Base-by-base conservation (phyloP, 345 rosid species). In the Kandelia obovata region DNA sequence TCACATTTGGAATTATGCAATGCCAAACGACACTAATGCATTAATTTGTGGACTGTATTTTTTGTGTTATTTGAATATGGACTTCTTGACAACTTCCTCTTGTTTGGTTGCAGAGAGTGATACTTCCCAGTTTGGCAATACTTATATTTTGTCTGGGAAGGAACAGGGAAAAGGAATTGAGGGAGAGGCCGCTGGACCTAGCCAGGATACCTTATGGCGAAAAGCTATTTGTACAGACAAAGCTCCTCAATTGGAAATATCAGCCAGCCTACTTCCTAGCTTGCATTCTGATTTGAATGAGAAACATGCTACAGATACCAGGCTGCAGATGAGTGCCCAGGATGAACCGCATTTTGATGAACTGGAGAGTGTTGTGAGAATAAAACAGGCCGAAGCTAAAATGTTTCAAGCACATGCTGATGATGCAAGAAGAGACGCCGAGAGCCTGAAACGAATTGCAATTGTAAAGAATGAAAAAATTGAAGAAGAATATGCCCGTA, bases 371-470 rank as follows among this genome's bases (percentile, higher is more conserved):
- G 86, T 94, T 15, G 83, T 89, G 69, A 86, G 86, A 77, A 87
- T 94, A 75, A 94, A 89, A 78, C 87, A 79, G 78, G 98, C 91
- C 53, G 98, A 91, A 78, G 93, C 95, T 13, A 83, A 81, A 68
- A 94, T 94, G 98, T 94, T 89, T 70, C 97, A 94, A 75, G 77
- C 84, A 10, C 90, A 89, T 53, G 92, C 96, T 15, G 96, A 94
- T 76, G 97, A 89, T 27, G 98, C 98, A 32, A 83, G 92, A 79
- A 89, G 87, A 79, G 92, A 89, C 30, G 91, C 96, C 0, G 98
- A 94, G 75, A 90, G 92, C 61, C 79, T 94, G 84, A 94, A 82
- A 74, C 89, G 88, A 63, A 89, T 91, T 56, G 91, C 89, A 2
- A 65, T 80, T 31, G 85, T 89, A 1, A 94, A 94, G 84, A 87